These are phyloP conservation scores for Agastache rugosa DNA, from an alignment of 257 asterid species.

Conservation along the genomic window DNA sequence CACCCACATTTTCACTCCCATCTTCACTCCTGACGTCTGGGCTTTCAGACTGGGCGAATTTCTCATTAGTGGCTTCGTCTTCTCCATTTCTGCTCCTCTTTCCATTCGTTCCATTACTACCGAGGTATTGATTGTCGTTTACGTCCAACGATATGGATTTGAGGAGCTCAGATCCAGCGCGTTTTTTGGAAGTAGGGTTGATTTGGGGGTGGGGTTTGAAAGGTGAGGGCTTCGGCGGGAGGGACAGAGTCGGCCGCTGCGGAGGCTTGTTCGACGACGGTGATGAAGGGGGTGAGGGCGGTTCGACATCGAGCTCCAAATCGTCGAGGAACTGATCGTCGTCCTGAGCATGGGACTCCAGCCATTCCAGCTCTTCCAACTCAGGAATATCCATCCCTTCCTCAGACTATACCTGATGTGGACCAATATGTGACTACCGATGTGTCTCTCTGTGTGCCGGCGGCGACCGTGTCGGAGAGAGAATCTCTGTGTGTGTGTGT, in stretches of 20 bases:
- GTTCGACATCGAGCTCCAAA: conserved; percentile 51
- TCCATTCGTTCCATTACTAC: conserved; percentile 3
- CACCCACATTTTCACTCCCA: conserved; percentile 28
- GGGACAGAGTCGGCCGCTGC: conserved; percentile 53
- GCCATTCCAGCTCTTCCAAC: conserved; percentile 81
- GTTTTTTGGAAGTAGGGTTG: conserved; percentile 51
- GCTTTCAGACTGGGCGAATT: conserved; percentile 16
- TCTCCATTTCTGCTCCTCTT: conserved; percentile 46
- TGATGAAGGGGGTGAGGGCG: conserved; percentile 60
- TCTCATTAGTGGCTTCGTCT: conserved; percentile 35
- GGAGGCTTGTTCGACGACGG: conserved; percentile 49
- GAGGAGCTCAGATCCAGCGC: conserved; percentile 48
- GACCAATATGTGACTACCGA: not conserved
- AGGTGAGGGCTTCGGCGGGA: conserved; percentile 58
- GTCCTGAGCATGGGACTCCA: conserved; percentile 64
- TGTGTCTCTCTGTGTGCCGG: not conserved
- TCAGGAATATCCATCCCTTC: conserved; percentile 80
- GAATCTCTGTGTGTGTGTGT: not conserved
- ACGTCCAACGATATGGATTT: conserved; percentile 28
- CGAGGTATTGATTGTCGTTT: conserved; percentile 10
- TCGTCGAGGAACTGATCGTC: conserved; percentile 55
- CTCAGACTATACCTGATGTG: not conserved
- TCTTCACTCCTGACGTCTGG: conserved; percentile 11
- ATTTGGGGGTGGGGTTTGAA: conserved; percentile 34
- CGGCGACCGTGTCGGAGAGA: conserved; percentile 12